Evolutionary conservation across 1,284 basidiomycete genomes (phyloP), one percentile per base, ranked within the genome.

Genomic region (Schizopora paradoxa): DNA sequence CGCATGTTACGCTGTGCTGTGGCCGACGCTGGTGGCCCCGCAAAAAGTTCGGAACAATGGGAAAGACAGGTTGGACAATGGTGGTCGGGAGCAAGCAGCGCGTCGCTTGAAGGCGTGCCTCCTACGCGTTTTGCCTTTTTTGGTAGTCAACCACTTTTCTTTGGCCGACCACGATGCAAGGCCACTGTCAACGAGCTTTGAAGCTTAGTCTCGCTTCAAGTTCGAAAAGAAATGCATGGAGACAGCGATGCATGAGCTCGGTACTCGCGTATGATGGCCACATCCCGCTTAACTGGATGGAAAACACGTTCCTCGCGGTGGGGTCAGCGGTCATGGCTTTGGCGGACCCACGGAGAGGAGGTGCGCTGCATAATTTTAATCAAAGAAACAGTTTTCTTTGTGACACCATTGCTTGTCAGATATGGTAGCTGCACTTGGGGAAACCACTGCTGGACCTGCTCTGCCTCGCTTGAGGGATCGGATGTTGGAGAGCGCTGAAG

Each of bases 371-470:
- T 37, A 29, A 14, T 33, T 10, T 37, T 28, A 36, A 26, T n/a
- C n/a, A 16, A 39, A 51, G 35, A 43, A 25, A 28, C 26, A 28
- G 25, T 51, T 21, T 43, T 42, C 45, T 14, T 28, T 22, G 47
- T 29, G 28, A n/a, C 14, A 32, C 4, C 8, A 11, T 36, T 28
- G 18, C 32, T 35, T 41, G 23, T 27, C 57, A 92, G 93, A 97
- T 64, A 91, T 97, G 83, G 79, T 98, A 34, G 93, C 94, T 16
- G 86, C 89, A 5, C 74, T 96, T 6, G 90, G 87, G 19, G 94
- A 98, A 66, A 90, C 90, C 0, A 92, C 91, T 0, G 87, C 91
- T 6, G 83, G 87, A 2, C 78, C 83, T 0, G 83, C 85, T 51
- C 74, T 99, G n/a, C 79, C 86, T 2, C 73, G 76, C 32, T 68